A percentile compares a stretch with the other conserved stretches of the same genome.
Conservation (phyloP, 1,284 basidiomycete genomes). For the Irpex rosettiformis region DNA sequence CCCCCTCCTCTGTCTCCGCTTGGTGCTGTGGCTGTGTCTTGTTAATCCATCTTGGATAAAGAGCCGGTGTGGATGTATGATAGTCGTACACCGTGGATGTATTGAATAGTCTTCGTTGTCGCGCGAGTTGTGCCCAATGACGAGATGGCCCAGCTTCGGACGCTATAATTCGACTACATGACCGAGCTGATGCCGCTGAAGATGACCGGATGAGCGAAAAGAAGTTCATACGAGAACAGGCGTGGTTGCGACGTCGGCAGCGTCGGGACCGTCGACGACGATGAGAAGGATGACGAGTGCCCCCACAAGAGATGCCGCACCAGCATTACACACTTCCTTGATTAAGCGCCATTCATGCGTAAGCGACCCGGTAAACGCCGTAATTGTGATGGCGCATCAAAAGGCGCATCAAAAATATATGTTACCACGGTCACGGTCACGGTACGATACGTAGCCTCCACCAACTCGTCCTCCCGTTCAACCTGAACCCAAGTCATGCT, state of each 20-base stretch:
- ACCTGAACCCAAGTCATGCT: too few relatives aligned
- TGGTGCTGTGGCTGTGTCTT: constrained; percentile 16
- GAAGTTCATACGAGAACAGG: constrained; percentile 25
- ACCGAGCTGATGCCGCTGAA: constrained; percentile 20
- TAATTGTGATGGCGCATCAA: background rate
- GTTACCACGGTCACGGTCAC: too few relatives aligned
- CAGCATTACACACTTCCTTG: background rate
- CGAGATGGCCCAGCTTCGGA: constrained; percentile 24
- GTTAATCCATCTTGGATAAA: constrained; percentile 30
- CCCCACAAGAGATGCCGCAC: background rate
- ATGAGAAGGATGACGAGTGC: constrained; percentile 6
- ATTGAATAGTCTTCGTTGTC: constrained; percentile 26
- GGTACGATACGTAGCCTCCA: too few relatives aligned
- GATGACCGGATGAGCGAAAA: constrained; percentile 24
- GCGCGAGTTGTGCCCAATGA: constrained; percentile 11
- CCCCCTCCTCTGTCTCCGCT: constrained; percentile 14
- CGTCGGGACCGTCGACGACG: constrained; percentile 5
- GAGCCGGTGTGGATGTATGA: constrained; percentile 22
- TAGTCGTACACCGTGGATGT: constrained; percentile 29
- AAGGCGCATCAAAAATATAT: background rate
- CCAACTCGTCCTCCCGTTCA: too few relatives aligned
- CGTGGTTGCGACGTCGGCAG: constrained; percentile 2
- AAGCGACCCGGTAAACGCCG: constrained; percentile 1
- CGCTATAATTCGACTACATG: constrained; percentile 25
- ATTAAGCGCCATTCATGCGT: background rate